phyloP scores from a whole-genome alignment of 768 basidiomycete genomes.

The Tulasnella sp. region DNA sequence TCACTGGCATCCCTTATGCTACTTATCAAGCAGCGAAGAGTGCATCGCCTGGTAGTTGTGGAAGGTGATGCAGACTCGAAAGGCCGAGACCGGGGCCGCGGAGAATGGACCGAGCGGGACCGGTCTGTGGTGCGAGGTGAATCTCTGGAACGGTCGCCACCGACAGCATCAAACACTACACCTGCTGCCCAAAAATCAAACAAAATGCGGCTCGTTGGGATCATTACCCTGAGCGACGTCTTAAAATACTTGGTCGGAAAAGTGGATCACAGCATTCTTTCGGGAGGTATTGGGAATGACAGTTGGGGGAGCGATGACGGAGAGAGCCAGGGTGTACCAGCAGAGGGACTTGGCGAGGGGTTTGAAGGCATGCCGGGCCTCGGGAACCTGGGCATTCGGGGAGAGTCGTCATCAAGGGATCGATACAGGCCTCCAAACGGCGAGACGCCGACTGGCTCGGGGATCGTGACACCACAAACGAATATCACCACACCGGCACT shows the following conservation, averaged over 20 bases:
- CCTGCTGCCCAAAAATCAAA: conserved; percentile 12
- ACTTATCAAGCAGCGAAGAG: conserved; percentile 83
- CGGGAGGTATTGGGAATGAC: not conserved
- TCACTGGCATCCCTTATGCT: conserved; percentile 82
- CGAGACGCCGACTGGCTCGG: no score
- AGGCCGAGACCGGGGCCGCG: conserved; percentile 1
- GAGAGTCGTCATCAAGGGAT: no score
- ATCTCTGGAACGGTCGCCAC: not conserved
- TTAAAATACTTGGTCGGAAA: conserved; percentile 57
- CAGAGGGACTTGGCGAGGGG: no score
- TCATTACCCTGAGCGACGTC: conserved; percentile 83
- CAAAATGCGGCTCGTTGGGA: conserved; percentile 55
- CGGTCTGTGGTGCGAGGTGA: conserved; percentile 12
- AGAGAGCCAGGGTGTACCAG: no score
- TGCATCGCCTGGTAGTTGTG: conserved; percentile 90
- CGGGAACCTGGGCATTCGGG: no score
- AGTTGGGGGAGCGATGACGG: not conserved
- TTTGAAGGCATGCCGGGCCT: no score
- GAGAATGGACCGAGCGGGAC: not conserved
- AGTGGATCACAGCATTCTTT: not conserved
- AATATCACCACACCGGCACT: no score
- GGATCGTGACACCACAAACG: no score
- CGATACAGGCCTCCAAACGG: no score
- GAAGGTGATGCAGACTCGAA: conserved; percentile 48
- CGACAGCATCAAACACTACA: conserved; percentile 18